Conservation (phyloP, 192 early-diverging fungal genomes). For the Chytriomyces sp. region DNA sequence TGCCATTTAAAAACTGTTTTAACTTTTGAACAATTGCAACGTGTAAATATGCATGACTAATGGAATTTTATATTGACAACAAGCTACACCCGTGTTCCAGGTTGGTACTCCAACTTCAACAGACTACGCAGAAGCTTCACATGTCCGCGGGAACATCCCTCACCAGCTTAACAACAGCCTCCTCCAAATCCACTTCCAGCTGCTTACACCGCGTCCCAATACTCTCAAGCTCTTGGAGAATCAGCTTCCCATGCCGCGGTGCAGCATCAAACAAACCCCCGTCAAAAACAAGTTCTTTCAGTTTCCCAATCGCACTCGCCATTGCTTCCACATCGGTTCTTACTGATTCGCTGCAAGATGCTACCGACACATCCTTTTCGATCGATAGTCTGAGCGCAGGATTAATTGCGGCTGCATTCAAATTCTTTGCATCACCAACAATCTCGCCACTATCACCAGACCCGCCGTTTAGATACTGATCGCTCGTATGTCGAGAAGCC, state of each 20-base stretch:
- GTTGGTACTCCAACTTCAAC: too few species aligned
- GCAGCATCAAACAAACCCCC: neutral
- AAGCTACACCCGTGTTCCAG: too few species aligned
- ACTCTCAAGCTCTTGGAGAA: slow-evolving; percentile 16
- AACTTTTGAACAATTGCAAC: neutral
- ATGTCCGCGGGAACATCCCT: too few species aligned
- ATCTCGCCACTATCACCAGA: neutral
- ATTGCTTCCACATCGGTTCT: slow-evolving; percentile 7
- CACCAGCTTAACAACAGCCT: neutral
- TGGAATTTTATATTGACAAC: too few species aligned
- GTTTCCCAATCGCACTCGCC: slow-evolving; percentile 1
- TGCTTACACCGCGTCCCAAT: slow-evolving; percentile 8
- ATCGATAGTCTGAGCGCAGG: neutral
- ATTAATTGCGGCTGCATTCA: neutral
- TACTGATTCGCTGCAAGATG: neutral
- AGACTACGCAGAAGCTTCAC: too few species aligned
- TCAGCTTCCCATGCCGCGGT: neutral
- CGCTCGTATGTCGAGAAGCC: neutral
- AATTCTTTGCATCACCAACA: neutral
- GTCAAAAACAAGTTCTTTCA: slow-evolving; percentile 14
- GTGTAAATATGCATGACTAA: neutral
- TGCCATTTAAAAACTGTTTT: neutral
- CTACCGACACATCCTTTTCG: neutral
- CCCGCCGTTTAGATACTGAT: neutral
- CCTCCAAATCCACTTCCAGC: slow-evolving; percentile 19